Evolutionary conservation across 306 rosid genomes (phyloP), one percentile per base, ranked within the genome.

Genomic region (Malus sieversii): DNA sequence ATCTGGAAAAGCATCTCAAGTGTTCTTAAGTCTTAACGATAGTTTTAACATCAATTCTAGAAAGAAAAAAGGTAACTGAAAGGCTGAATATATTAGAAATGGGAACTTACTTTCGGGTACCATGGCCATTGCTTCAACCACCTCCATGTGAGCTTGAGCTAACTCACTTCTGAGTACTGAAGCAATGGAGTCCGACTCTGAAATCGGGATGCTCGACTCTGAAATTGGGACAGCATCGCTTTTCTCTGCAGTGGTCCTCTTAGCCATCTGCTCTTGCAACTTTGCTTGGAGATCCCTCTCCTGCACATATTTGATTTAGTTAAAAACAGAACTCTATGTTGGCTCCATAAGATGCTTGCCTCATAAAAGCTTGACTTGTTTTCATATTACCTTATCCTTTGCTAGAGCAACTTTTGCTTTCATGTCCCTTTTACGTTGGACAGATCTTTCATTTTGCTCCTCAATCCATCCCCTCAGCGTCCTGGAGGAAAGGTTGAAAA

Each of bases 141-240:
- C 60, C 80, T 85, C 85, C 38, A 84, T 83, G 46, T 86, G 92
- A 57, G 86, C 97, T 74, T 80, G 70, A 82, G 84, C 96, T 38
- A 72, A 82, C 10, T 88, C 86, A 69, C 42, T 81, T 83, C 82
- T 84, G 68, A 95, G 80, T 77, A 81, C 70, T 45, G 72, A 52
- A 75, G 76, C 85, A 58, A 81, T 12, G 58, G 80, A 85, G 59
- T 81, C 82, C 32, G 67, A 80, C 75, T 86, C 82, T 32, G 64
- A 70, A 70, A 72, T 65, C 64, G 82, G 66, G 45, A 78, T 35
- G 38, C 38, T 35, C 32, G 67, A 80, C 74, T 86, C 82, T 32
- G 63, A 70, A 70, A 72, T 65, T 48, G 85, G 66, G 45, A 81
- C 77, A 53, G 79, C 75, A 51, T 71, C 60, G 29, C 69, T 86